Percentiles rank a stretch among this genome's conserved stretches.
These are phyloP conservation scores for Colletotrichum sp. DNA, from an alignment of 2,329 filamentous ascomycete genomes.

Conservation along the genomic window DNA sequence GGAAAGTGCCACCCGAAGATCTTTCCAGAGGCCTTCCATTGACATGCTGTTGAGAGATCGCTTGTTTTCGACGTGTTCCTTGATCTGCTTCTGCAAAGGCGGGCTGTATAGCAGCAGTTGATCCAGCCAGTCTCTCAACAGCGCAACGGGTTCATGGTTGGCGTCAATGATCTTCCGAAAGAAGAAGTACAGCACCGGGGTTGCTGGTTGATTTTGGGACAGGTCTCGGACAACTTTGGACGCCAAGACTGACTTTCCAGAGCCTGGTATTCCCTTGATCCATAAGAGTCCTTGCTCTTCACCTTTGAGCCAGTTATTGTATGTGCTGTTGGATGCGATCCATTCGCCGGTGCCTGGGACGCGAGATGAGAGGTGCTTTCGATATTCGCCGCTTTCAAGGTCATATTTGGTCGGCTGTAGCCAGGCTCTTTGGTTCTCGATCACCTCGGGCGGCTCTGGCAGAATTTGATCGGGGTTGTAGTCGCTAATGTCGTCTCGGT, in stretches of 20 bases:
- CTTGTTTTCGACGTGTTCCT: slow-evolving; percentile 1
- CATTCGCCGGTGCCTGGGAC: slow-evolving; percentile 27
- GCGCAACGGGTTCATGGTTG: slow-evolving; percentile 32
- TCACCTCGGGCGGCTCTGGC: not conserved
- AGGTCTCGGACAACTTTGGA: not conserved
- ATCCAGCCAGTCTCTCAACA: slow-evolving; percentile 38
- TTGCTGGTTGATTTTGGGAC: not conserved
- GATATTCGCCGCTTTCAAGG: slow-evolving; percentile 26
- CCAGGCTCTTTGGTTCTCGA: not conserved
- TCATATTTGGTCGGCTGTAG: slow-evolving; percentile 26
- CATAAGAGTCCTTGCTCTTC: slow-evolving; percentile 28
- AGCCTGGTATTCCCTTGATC: slow-evolving; percentile 39
- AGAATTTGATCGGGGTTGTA: not conserved
- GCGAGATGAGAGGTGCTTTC: slow-evolving; percentile 26
- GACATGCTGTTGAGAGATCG: slow-evolving; percentile 21
- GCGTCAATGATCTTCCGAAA: slow-evolving; percentile 42
- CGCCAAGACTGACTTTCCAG: slow-evolving; percentile 24
- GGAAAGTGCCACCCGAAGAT: slow-evolving; percentile 28
- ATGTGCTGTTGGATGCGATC: slow-evolving; percentile 21
- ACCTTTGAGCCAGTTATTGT: slow-evolving; percentile 24
- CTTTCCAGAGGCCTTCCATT: slow-evolving; percentile 30
- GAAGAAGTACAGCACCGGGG: slow-evolving; percentile 41
- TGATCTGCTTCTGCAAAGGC: slow-evolving; percentile 28
- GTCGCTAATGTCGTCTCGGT: not conserved
- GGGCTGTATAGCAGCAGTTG: slow-evolving; percentile 35